A percentile compares a stretch with the other conserved stretches of the same genome.
Evolutionary conservation across 192 early-diverging fungal species (phyloP).

Genomic region (Oehlia diaphana): DNA sequence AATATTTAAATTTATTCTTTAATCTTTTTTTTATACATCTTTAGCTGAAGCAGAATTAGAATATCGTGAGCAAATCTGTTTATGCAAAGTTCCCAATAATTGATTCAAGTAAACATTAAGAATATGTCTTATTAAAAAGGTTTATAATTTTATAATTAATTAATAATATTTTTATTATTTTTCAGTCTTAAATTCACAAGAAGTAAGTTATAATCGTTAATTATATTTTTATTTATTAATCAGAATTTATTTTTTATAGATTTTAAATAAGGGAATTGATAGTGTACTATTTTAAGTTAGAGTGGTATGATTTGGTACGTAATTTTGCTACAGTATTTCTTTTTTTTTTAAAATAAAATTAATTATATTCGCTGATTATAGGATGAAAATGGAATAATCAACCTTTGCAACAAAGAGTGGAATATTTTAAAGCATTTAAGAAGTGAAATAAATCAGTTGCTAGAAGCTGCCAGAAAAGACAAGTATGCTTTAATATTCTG

Average conservation of each 20-base stretch:
- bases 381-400: conserved; percentile 45
- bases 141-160: too few species aligned
- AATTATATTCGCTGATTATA: background rate
- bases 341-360: background rate
- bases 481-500: conserved; percentile 37
- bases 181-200: conserved; percentile 23
- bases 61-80: conserved; percentile 71
- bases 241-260: conserved; percentile 2
- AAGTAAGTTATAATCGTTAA: conserved; percentile 29
- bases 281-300: conserved; percentile 55
- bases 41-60: conserved; percentile 81
- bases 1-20: background rate
- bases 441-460: conserved; percentile 47
- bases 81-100: conserved; percentile 66
- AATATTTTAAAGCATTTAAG: conserved; percentile 45
- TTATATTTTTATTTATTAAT: too few species aligned
- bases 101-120: conserved; percentile 34
- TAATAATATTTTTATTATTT: background rate
- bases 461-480: conserved; percentile 54
- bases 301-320: conserved; percentile 56
- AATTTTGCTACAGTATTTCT: background rate
- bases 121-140: too few species aligned
- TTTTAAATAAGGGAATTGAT: conserved; percentile 50
- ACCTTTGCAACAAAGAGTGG: conserved; percentile 44
- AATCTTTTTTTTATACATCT: conserved; percentile 48